phyloP scores from a whole-genome alignment of 1,139 yeast genomes.

The Sporopachydermia cereana region DNA sequence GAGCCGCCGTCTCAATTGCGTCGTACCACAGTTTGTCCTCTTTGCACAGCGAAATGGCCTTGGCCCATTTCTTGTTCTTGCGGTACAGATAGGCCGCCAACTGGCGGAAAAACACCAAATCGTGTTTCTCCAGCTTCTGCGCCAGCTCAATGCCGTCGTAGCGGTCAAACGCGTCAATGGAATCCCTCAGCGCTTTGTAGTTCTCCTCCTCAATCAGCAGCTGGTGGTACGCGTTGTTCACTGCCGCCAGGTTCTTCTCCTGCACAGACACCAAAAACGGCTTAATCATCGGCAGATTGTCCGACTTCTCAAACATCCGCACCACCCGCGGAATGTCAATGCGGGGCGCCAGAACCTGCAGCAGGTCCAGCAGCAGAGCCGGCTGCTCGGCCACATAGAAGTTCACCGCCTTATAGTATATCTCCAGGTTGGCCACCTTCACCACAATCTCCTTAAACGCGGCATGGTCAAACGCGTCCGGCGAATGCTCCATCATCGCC shows the following conservation, averaged over 20 bases:
- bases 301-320: slow-evolving; percentile 88
- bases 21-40: slow-evolving; percentile 92
- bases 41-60: slow-evolving; percentile 81
- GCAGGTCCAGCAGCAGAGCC: slow-evolving; percentile 73
- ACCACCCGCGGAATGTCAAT: slow-evolving; percentile 93
- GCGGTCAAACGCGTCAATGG: slow-evolving; percentile 83
- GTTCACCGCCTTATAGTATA: slow-evolving; percentile 92
- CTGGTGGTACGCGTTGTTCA: slow-evolving; percentile 92
- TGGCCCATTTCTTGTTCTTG: slow-evolving; percentile 86
- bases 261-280: slow-evolving; percentile 89
- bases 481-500: slow-evolving; percentile 93
- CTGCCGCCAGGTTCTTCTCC: slow-evolving; percentile 81
- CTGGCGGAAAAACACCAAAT: slow-evolving; percentile 84
- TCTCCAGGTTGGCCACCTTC: slow-evolving; percentile 91
- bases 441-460: slow-evolving; percentile 92
- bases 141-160: slow-evolving; percentile 91
- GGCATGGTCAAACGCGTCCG: slow-evolving; percentile 85
- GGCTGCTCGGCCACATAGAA: slow-evolving; percentile 92
- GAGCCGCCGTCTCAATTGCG: slow-evolving; percentile 86
- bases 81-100: slow-evolving; percentile 90
- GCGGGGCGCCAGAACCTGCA: slow-evolving; percentile 80
- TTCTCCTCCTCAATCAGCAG: slow-evolving; percentile 94
- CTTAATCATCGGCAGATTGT: slow-evolving; percentile 89
- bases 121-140: slow-evolving; percentile 84
- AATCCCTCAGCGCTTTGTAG: slow-evolving; percentile 74